Conservation (phyloP, 1,139 yeast genomes). For the Magnusiomyces tetraspermus region DNA sequence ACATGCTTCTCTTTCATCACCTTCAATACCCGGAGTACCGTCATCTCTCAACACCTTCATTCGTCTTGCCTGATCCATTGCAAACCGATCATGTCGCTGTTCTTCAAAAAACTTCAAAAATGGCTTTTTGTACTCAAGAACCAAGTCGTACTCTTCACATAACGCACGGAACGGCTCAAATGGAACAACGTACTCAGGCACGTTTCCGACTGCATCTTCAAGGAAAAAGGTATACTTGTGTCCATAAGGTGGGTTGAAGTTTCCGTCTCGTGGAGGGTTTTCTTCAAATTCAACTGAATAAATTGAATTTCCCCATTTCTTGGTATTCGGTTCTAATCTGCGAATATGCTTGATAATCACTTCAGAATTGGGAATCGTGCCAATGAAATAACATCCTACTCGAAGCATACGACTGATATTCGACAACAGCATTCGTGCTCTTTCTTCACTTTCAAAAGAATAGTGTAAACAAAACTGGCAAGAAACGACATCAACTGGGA, state of each 20-base stretch:
- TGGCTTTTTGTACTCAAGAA: conserved; percentile 61
- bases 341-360: conserved; percentile 59
- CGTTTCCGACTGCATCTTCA: conserved; percentile 90
- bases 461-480: conserved; percentile 91
- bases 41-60: conserved; percentile 41
- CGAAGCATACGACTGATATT: conserved; percentile 70
- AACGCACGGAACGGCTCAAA: conserved; percentile 75
- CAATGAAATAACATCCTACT: conserved; percentile 79
- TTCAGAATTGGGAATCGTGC: conserved; percentile 91
- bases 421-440: conserved; percentile 59
- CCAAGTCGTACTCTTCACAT: conserved; percentile 65
- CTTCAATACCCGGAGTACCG: conserved; percentile 80
- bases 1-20: conserved; percentile 84
- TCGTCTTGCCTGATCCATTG: conserved; percentile 7
- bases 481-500: conserved; percentile 82
- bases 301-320: conserved; percentile 75
- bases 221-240: conserved; percentile 72
- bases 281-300: conserved; percentile 73
- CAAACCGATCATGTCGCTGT: conserved; percentile 49
- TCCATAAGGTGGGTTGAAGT: conserved; percentile 70
- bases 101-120: conserved; percentile 76
- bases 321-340: conserved; percentile 39
- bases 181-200: conserved; percentile 96
- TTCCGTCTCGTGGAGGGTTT: conserved; percentile 63
- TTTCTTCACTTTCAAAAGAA: conserved; percentile 80